phyloP scores from a whole-genome alignment of 192 early-diverging fungal species.

The Entomortierella chlamydospora region DNA sequence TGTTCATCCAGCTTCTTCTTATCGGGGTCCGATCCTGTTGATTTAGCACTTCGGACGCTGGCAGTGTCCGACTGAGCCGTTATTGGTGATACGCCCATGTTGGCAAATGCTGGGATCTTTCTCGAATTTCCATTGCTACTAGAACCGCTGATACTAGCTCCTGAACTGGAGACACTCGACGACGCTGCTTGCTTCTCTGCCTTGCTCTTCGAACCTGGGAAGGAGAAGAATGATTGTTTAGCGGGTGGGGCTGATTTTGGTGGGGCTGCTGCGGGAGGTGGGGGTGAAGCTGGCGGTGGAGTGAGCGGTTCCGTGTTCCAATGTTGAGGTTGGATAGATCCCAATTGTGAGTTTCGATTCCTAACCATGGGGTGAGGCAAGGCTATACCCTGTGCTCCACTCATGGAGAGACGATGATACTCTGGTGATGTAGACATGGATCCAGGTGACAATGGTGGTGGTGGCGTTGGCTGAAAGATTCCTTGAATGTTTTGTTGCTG shows the following conservation, averaged over 20 bases:
- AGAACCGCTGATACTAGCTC: slow-evolving; percentile 22
- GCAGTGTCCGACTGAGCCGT: slow-evolving; percentile 15
- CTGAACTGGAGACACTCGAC: not conserved
- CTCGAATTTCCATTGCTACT: not conserved
- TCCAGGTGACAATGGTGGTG: slow-evolving; percentile 33
- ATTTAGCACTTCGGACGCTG: slow-evolving; percentile 19
- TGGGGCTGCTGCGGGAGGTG: slow-evolving; percentile 14
- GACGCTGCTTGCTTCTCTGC: slow-evolving; percentile 16
- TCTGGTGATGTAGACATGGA: slow-evolving; percentile 25
- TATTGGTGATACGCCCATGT: slow-evolving; percentile 8
- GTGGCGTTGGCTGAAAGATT: slow-evolving; percentile 43
- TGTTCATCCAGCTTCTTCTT: slow-evolving; percentile 36
- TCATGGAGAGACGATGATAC: slow-evolving; percentile 32
- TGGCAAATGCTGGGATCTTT: slow-evolving; percentile 9
- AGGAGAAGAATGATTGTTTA: slow-evolving; percentile 49
- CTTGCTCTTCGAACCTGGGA: slow-evolving; percentile 47
- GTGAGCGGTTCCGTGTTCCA: slow-evolving; percentile 52
- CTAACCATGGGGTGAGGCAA: slow-evolving; percentile 48
- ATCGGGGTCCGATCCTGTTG: slow-evolving; percentile 14
- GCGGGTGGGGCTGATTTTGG: slow-evolving; percentile 13
- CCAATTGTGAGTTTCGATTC: slow-evolving; percentile 35
- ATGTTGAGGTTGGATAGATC: slow-evolving; percentile 29
- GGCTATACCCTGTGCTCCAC: slow-evolving; percentile 26
- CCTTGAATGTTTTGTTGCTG: slow-evolving; percentile 45
- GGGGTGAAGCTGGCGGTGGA: slow-evolving; percentile 45